Conservation (phyloP, 2,329 filamentous ascomycete species). For the Beauveria brongniartii region DNA sequence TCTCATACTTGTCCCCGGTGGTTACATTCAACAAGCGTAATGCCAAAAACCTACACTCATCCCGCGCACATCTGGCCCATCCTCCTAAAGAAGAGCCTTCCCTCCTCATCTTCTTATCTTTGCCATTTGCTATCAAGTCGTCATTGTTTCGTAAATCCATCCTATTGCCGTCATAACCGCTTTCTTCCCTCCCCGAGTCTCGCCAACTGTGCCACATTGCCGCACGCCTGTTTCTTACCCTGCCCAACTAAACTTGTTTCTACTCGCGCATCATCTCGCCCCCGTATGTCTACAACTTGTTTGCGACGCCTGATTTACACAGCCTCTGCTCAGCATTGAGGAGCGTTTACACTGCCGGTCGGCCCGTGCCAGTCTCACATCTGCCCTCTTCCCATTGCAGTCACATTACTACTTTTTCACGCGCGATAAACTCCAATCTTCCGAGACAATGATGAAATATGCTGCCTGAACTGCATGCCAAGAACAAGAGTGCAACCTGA, state of each 20-base stretch:
- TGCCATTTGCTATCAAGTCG: background rate
- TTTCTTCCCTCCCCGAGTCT: background rate
- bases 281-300: background rate
- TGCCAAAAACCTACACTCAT: background rate
- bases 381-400: background rate
- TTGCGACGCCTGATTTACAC: background rate
- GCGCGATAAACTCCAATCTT: background rate
- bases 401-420: background rate
- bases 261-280: background rate
- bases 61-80: background rate
- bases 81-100: background rate
- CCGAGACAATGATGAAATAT: slow-evolving; percentile 13
- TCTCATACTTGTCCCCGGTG: background rate
- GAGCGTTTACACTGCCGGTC: background rate
- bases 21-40: background rate
- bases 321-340: background rate
- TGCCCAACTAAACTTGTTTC: background rate
- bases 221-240: background rate
- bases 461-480: slow-evolving; percentile 18
- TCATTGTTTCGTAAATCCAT: slow-evolving; percentile 3
- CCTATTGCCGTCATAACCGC: slow-evolving; percentile 5
- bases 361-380: background rate
- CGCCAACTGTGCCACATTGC: background rate
- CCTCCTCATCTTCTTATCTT: background rate
- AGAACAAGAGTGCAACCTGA: slow-evolving; percentile 26